phyloP scores from a whole-genome alignment of 805 yeast genomes.

The Hanseniaspora hatyaiensis region DNA sequence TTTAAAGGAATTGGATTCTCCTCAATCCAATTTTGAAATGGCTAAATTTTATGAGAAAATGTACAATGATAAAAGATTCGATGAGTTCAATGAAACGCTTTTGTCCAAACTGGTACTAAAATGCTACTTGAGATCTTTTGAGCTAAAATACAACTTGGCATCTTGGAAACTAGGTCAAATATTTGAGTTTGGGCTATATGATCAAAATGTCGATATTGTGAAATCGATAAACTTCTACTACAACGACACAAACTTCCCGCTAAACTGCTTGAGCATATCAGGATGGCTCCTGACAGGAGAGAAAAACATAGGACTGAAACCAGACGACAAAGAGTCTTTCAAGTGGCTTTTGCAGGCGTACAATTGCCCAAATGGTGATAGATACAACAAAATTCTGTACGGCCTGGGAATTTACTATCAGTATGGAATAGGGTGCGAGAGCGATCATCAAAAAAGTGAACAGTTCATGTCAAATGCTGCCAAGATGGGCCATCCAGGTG shows the following conservation, averaged over 20 bases:
- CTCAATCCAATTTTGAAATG: conserved; percentile 48
- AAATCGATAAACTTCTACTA: conserved; percentile 68
- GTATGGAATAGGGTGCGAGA: conserved; percentile 48
- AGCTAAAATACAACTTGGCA: conserved; percentile 49
- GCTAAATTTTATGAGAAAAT: conserved; percentile 41
- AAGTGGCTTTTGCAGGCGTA: conserved; percentile 53
- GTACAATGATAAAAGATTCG: conserved; percentile 21
- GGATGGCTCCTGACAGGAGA: conserved; percentile 69
- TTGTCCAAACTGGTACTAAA: conserved; percentile 35
- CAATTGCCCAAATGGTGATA: conserved; percentile 36
- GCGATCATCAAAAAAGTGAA: conserved; percentile 35
- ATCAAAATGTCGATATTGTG: conserved; percentile 36
- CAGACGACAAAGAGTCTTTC: conserved; percentile 54
- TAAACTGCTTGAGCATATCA: conserved; percentile 59
- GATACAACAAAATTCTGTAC: conserved; percentile 51
- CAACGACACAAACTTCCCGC: conserved; percentile 26
- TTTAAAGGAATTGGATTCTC: conserved; percentile 35
- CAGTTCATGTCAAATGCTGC: conserved; percentile 51
- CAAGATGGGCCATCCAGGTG: conserved; percentile 48
- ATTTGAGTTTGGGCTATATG: conserved; percentile 57
- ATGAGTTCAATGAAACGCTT: conserved; percentile 18
- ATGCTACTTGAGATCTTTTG: conserved; percentile 49
- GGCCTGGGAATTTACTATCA: conserved; percentile 59
- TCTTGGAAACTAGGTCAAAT: conserved; percentile 62
- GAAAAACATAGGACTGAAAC: conserved; percentile 37